Evolutionary conservation across 2,329 filamentous ascomycete species (phyloP).

Genomic region (Fusarium graminum): DNA sequence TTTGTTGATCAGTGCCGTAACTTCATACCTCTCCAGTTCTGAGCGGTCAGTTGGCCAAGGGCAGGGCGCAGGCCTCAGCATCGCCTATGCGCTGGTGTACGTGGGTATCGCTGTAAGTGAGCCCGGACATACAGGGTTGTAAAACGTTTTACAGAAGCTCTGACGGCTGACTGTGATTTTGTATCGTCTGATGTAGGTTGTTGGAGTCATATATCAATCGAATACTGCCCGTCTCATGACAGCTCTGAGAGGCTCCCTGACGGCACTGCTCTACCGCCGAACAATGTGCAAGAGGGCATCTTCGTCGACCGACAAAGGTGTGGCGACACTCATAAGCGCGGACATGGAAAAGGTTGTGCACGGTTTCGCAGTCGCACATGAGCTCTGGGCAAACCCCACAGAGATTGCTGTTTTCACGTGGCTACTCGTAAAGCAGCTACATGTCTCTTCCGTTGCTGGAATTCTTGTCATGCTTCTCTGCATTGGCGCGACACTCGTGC

Average conservation of each 20-base stretch:
- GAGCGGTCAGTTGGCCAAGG: conserved; percentile 16
- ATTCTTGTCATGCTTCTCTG: conserved; percentile 18
- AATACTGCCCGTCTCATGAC: conserved; percentile 14
- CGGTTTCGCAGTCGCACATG: conserved; percentile 15
- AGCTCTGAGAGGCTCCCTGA: conserved; percentile 14
- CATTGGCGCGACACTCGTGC: conserved; percentile 13
- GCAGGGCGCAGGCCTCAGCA: conserved; percentile 12
- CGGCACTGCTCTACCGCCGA: conserved; percentile 13
- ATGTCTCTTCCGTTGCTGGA: conserved; percentile 14
- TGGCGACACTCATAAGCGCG: conserved; percentile 14
- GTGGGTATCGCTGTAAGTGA: conserved; percentile 14
- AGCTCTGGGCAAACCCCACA: conserved; percentile 15
- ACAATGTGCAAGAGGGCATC: conserved; percentile 12
- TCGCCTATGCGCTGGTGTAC: conserved; percentile 14
- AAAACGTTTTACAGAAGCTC: conserved; percentile 7
- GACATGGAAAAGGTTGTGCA: conserved; percentile 19
- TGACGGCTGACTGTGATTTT: conserved; percentile 9
- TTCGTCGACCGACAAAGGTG: conserved; percentile 15
- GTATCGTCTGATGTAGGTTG: conserved; percentile 12
- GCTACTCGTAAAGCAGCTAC: conserved; percentile 17
- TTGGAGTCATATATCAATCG: conserved; percentile 16
- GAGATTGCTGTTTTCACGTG: conserved; percentile 13
- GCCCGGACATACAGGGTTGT: conserved; percentile 12
- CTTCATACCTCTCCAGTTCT: conserved; percentile 17
- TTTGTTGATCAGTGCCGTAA: conserved; percentile 14